These are phyloP conservation scores for Hymenoscyphus salicellus DNA, from an alignment of 2,329 filamentous ascomycete species.

Conservation along the genomic window DNA sequence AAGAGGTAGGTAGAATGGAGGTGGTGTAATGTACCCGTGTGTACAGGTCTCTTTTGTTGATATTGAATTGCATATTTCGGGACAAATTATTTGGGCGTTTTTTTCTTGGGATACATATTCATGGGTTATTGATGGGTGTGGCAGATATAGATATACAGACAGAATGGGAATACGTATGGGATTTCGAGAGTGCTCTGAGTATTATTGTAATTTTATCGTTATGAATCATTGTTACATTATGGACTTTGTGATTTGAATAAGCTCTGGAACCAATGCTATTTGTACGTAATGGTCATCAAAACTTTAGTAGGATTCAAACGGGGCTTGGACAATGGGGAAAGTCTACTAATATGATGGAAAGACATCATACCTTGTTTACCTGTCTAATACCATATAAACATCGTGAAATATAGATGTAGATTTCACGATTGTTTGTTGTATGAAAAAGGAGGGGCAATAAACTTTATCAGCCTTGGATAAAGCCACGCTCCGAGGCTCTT, in stretches of 20 bases:
- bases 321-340: neutral
- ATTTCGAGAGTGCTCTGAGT: neutral
- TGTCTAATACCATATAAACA: too few relatives aligned
- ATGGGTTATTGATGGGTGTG: neutral
- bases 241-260: neutral
- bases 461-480: neutral
- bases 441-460: neutral
- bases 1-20: slow-evolving; percentile 55
- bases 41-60: slow-evolving; percentile 14
- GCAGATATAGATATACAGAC: neutral
- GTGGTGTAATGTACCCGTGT: neutral
- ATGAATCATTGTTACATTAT: neutral
- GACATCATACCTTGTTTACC: too few relatives aligned
- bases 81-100: slow-evolving; percentile 1
- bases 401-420: too few relatives aligned
- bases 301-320: too few relatives aligned
- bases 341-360: too few relatives aligned
- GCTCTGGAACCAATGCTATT: too few relatives aligned
- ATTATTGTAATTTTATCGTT: neutral
- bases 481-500: neutral
- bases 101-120: neutral
- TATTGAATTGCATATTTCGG: slow-evolving; percentile 4
- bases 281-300: too few relatives aligned
- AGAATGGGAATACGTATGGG: neutral
- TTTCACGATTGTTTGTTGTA: too few relatives aligned